Percentiles rank a stretch among this genome's conserved stretches.
These are phyloP conservation scores for Leptomonas pyrrhocoris DNA, from an alignment of 208 protist species.

Conservation along the genomic window DNA sequence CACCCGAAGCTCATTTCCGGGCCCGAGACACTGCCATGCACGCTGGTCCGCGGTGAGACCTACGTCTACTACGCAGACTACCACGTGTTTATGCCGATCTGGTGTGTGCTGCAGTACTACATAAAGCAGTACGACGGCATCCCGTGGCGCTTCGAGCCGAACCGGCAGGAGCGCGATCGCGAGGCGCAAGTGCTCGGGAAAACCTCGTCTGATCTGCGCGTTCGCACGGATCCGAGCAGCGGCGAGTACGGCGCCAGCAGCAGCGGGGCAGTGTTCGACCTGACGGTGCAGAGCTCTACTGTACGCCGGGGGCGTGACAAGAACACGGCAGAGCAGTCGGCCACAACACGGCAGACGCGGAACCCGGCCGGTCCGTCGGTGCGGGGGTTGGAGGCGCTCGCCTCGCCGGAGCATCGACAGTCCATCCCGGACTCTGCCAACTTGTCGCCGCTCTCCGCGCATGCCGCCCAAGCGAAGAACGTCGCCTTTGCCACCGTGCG, in stretches of 20 bases:
- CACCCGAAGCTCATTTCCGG: constrained; percentile 38
- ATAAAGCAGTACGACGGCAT: constrained; percentile 42
- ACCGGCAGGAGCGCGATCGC: constrained; percentile 23
- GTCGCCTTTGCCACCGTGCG: constrained; percentile 13
- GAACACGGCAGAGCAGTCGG: neutral
- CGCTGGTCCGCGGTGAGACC: constrained; percentile 40
- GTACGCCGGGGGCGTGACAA: constrained; percentile 13
- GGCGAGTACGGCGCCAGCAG: neutral
- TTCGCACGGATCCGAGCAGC: neutral
- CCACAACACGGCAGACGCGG: neutral
- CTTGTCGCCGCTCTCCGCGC: neutral
- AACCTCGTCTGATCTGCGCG: neutral
- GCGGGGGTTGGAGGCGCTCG: neutral
- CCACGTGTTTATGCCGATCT: constrained; percentile 44
- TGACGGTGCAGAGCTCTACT: constrained; percentile 40
- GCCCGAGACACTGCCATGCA: constrained; percentile 33
- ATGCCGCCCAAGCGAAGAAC: neutral
- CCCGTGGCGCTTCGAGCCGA: constrained; percentile 55
- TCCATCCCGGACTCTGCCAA: neutral
- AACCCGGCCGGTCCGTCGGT: neutral
- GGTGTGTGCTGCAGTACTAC: constrained; percentile 42
- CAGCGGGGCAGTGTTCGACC: constrained; percentile 33
- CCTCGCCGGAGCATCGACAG: neutral
- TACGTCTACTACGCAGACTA: constrained; percentile 43
- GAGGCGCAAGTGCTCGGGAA: constrained; percentile 33